Evolutionary conservation across 208 protist species (phyloP), one percentile per base, ranked within the genome.

Genomic region (Phytomonas sp.): DNA sequence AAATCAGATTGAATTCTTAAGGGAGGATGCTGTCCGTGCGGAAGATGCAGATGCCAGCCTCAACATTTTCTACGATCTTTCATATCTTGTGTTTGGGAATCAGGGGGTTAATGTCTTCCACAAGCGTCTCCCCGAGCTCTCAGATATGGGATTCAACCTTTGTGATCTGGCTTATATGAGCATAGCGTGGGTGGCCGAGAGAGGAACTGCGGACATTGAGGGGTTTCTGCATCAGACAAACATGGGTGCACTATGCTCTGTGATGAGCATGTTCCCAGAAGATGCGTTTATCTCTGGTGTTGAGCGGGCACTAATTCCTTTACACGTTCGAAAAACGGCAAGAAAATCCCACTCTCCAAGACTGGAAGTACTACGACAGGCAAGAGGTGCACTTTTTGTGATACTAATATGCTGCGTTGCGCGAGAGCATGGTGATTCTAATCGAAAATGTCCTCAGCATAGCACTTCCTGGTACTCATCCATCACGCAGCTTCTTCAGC

Each of bases 231-330:
- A 61, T 43, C 68, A n/a, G 43, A 81, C 71, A 34, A 82, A 70
- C 8, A 28, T 85, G 17, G 77, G 77, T 15, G 71, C 68, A 62
- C 37, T 87, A 30, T 40, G 60, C 4, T 71, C 76, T 53, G 78
- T 81, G 9, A 61, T 93, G 29, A 76, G 79, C 59, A 78, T 64
- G 28, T 85, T 83, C 46, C 60, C 72, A 34, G 80, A 86, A 60
- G 69, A 53, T 0, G 68, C 73, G 40, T 87, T 93, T 69, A 53
- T 88, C 26, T 59, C 60, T 8, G 82, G 72, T 8, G n/a, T 93
- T 31, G 75, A 82, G 26, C 70, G 77, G 7, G 74, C 67, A 7
- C 67, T 72, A 0, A 75, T 79, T 51, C 71, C 75, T 15, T 71
- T 79, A 23, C 8, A 56, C 5, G 20, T 56, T 5, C 46, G 46